A percentile compares a stretch with the other conserved stretches of the same genome.
phyloP scores from a whole-genome alignment of 2,329 filamentous ascomycete genomes.

The Fusarium sp. region DNA sequence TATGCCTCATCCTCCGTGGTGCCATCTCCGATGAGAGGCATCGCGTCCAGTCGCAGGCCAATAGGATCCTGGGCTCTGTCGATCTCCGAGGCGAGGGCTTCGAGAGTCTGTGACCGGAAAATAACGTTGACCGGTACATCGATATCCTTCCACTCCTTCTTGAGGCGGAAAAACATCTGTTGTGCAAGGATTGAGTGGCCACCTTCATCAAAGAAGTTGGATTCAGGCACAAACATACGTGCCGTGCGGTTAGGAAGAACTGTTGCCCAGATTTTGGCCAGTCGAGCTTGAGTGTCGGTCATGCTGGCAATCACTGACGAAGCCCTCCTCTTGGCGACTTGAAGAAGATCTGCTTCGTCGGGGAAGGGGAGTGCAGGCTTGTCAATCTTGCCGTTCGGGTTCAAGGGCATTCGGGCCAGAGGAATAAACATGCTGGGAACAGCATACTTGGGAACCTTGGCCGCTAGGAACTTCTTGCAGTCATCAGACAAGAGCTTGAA shows the following conservation, averaged over 20 bases:
- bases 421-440: conserved; percentile 41
- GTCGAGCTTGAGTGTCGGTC: conserved; percentile 30
- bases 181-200: conserved; percentile 67
- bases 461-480: conserved; percentile 51
- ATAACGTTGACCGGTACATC: conserved; percentile 37
- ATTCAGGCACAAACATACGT: conserved; percentile 32
- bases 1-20: conserved; percentile 55
- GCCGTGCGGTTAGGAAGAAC: conserved; percentile 3
- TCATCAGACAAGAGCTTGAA: conserved; percentile 51
- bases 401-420: conserved; percentile 5
- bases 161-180: conserved; percentile 73
- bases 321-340: conserved; percentile 5
- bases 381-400: conserved; percentile 61
- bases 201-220: conserved; percentile 51
- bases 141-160: conserved; percentile 36
- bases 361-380: conserved; percentile 80
- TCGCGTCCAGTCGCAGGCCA: conserved; percentile 22
- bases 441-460: conserved; percentile 42
- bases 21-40: conserved; percentile 7
- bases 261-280: conserved; percentile 47
- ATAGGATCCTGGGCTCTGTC: conserved; percentile 37
- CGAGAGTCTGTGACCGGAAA: conserved; percentile 38
- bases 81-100: conserved; percentile 33
- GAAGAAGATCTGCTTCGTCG: conserved; percentile 60
- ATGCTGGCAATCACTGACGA: conserved; percentile 8